phyloP scores from a whole-genome alignment of 2,329 filamentous ascomycete species.

The Shiraia bambusicola region DNA sequence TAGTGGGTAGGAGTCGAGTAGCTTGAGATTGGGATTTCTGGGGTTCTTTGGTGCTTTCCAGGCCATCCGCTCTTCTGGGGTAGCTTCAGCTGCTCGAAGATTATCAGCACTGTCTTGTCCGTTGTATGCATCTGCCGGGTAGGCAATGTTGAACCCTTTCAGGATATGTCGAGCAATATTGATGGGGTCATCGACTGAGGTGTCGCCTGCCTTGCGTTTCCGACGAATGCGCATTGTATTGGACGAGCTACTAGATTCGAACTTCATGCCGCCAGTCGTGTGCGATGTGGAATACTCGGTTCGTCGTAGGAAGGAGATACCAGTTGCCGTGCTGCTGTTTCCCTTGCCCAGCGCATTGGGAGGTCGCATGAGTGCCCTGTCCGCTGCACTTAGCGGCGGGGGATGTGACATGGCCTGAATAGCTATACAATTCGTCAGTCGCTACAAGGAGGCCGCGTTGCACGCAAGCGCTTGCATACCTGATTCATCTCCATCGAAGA shows the following conservation, averaged over 20 bases:
- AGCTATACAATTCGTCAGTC: slow-evolving; percentile 54
- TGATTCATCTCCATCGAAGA: slow-evolving; percentile 93
- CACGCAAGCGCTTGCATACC: slow-evolving; percentile 59
- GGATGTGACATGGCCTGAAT: slow-evolving; percentile 76
- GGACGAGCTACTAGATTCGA: slow-evolving; percentile 55
- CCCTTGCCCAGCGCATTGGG: slow-evolving; percentile 84
- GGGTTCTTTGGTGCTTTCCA: slow-evolving; percentile 64
- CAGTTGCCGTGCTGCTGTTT: slow-evolving; percentile 66
- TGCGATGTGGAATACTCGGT: slow-evolving; percentile 85
- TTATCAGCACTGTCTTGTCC: slow-evolving; percentile 61
- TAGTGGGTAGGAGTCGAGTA: slow-evolving; percentile 62
- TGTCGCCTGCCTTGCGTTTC: slow-evolving; percentile 41
- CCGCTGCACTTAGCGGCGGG: slow-evolving; percentile 75
- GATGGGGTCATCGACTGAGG: slow-evolving; percentile 58
- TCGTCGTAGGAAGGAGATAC: slow-evolving; percentile 89
- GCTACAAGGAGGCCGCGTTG: slow-evolving; percentile 11
- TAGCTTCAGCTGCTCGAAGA: slow-evolving; percentile 56
- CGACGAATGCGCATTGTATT: slow-evolving; percentile 44
- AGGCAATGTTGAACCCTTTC: slow-evolving; percentile 66
- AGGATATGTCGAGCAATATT: slow-evolving; percentile 62
- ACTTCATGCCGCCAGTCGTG: slow-evolving; percentile 46
- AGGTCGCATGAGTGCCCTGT: slow-evolving; percentile 79
- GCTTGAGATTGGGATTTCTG: slow-evolving; percentile 57
- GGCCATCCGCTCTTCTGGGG: slow-evolving; percentile 57
- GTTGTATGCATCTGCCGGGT: slow-evolving; percentile 66